Evolutionary conservation across 208 protist genomes (phyloP), one percentile per base, ranked within the genome.

Genomic region (Wallacemonas sp.): DNA sequence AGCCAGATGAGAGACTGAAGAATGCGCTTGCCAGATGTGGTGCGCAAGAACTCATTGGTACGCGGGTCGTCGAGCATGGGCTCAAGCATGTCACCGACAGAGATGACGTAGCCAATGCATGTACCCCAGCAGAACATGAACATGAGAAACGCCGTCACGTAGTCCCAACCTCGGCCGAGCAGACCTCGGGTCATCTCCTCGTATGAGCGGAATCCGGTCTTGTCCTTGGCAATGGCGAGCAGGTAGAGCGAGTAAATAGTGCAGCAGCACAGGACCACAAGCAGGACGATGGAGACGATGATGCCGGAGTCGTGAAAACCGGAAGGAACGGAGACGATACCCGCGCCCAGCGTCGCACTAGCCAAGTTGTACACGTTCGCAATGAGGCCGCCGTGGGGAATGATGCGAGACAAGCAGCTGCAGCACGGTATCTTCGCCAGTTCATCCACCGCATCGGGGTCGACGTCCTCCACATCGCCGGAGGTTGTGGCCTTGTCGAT

Each of bases 181-280:
- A 94, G 66, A 12, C 66, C 71, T 11, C 70, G 58, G 1, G 88
- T 77, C 74, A 90, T 74, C 67, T 88, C 84, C 74, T 94, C 91
- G 70, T 94, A 96, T 1, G 81, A 82, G 41, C 79, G 80, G 45
- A 85, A 62, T 1, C 82, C 81, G 14, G 84, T 94, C 76, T 87
- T 88, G 22, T 90, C 72, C 45, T 71, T 77, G 24, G 79, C 45
- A 17, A 77, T 41, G 17, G 67, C 82, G 8, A 96, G 82, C 26
- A 96, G 62, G 26, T 75, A 61, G 31, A 94, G 80, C n/a, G 91
- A 91, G 70, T 84, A 96, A 19, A 96, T 77, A 36, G 88, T 96
- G 54, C 58, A 72, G 9, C 71, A 30, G 41, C 60, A 80, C 41
- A 88, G 62, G 5, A 79, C 54, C 2, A 82, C 60, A 5, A 96